Evolutionary conservation across 2,329 filamentous ascomycete genomes (phyloP).

Genomic region (Colletotrichum lini): DNA sequence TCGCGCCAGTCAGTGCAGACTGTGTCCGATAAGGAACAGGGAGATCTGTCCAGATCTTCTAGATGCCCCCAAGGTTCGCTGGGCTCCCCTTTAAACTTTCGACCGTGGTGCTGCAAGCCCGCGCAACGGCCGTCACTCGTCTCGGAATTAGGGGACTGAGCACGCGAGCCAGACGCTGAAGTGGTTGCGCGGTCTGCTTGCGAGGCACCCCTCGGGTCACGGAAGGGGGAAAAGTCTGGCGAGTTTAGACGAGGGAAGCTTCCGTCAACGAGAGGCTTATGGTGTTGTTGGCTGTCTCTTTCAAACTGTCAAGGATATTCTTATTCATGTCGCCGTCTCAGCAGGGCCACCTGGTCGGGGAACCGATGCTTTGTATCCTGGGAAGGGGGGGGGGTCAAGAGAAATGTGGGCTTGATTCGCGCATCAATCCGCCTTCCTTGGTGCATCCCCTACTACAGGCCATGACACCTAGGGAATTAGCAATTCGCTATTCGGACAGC

Average conservation of each 20-base stretch:
- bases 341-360: conserved; percentile 7
- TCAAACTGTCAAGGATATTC: background rate
- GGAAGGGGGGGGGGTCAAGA: background rate
- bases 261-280: conserved; percentile 1
- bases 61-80: background rate
- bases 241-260: conserved; percentile 25
- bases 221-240: background rate
- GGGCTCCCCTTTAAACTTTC: background rate
- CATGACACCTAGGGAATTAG: too few species aligned
- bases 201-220: conserved; percentile 20
- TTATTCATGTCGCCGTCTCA: conserved; percentile 2
- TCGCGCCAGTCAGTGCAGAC: conserved; percentile 13
- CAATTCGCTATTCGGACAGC: background rate
- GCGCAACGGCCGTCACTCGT: background rate
- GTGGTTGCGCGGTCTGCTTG: conserved; percentile 15
- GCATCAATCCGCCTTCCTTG: background rate
- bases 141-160: conserved; percentile 12
- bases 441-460: background rate
- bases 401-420: conserved; percentile 16
- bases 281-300: background rate
- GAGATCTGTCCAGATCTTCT: conserved; percentile 1
- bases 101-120: background rate
- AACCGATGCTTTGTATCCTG: background rate
- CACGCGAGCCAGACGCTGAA: conserved; percentile 21
- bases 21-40: background rate